These are phyloP conservation scores for Solanum hybrid DNA, from an alignment of 305 asterid genomes.

Conservation along the genomic window DNA sequence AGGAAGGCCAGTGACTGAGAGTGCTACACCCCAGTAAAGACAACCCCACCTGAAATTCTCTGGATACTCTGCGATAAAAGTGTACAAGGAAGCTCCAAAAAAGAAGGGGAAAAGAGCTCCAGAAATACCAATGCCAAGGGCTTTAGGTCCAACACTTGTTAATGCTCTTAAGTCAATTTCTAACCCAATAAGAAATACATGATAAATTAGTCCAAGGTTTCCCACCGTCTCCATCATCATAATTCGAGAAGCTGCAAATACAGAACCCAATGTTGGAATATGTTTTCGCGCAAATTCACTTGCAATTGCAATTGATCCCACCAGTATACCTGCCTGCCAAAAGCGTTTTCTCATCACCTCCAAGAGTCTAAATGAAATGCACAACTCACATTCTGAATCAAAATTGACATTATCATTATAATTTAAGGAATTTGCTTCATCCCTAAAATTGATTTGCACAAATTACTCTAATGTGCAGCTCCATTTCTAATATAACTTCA, in stretches of 20 bases:
- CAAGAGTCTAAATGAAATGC: neutral
- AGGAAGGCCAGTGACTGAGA: conserved; percentile 15
- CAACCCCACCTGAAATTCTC: conserved; percentile 1
- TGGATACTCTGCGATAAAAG: neutral
- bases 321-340: conserved; percentile 13
- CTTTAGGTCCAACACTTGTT: conserved; percentile 8
- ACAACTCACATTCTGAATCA: neutral
- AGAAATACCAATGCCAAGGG: conserved; percentile 15
- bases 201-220: conserved; percentile 13
- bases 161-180: conserved; percentile 18
- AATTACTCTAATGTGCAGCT: neutral
- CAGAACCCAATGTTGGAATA: neutral
- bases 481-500: neutral
- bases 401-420: neutral
- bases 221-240: conserved; percentile 18
- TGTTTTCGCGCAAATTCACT: conserved; percentile 17
- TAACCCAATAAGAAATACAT: conserved; percentile 15
- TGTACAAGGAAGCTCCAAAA: conserved; percentile 5
- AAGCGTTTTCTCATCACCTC: neutral
- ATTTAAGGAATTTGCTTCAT: neutral
- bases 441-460: neutral
- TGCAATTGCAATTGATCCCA: conserved; percentile 7
- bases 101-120: conserved; percentile 16
- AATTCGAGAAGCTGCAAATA: conserved; percentile 5
- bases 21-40: conserved; percentile 19